Evolutionary conservation across 169 alveolate genomes (phyloP).

Genomic region (Plasmodium cynomolgi): DNA sequence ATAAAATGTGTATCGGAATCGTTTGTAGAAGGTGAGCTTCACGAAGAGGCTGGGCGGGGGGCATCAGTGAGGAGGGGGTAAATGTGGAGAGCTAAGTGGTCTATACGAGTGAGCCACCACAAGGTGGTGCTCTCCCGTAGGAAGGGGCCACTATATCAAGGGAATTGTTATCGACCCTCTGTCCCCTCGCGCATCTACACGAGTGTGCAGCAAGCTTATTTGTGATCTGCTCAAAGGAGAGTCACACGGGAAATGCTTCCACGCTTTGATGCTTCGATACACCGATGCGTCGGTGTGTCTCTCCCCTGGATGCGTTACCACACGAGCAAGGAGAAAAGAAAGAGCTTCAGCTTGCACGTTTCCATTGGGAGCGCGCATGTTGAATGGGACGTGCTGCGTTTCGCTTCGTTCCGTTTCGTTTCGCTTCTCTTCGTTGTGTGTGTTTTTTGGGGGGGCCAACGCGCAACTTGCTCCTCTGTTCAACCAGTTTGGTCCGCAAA

Average conservation of each 20-base stretch:
- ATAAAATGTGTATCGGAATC: constrained; percentile 33
- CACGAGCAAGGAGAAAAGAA: constrained; percentile 17
- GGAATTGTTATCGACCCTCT: neutral
- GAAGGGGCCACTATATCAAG: too few species aligned
- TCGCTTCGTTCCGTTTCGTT: neutral
- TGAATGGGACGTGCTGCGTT: neutral
- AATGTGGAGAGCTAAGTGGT: neutral
- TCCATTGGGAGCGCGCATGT: constrained; percentile 18
- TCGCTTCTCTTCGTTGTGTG: neutral
- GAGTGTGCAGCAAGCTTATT: too few species aligned
- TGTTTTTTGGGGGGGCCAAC: neutral
- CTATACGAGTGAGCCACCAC: neutral
- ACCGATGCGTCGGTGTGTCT: too few species aligned
- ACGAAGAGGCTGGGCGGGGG: constrained; percentile 17
- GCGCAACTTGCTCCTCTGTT: neutral
- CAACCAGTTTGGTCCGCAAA: neutral
- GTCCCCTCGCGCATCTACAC: neutral
- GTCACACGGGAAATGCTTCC: too few species aligned
- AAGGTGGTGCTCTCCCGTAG: neutral
- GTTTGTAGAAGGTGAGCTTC: constrained; percentile 38
- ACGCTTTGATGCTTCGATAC: too few species aligned
- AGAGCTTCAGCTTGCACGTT: constrained; percentile 14
- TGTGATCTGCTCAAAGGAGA: too few species aligned
- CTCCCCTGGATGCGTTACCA: constrained; percentile 9
- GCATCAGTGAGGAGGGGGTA: neutral